Conservation (phyloP, 2,329 filamentous ascomycete species). For the Alternaria tenuissima region DNA sequence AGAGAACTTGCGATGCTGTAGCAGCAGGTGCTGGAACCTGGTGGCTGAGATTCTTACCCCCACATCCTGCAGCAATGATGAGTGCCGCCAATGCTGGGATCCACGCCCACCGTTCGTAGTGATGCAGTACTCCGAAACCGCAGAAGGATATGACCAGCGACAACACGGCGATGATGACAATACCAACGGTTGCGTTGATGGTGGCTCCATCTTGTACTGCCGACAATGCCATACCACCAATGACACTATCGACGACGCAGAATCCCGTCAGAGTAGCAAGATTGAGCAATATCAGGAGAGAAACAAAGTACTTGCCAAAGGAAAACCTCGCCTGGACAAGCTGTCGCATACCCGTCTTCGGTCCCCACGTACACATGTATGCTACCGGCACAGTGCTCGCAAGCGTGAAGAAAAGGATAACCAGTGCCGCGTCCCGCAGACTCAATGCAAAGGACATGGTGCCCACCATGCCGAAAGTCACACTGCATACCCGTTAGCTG, state of each 20-base stretch:
- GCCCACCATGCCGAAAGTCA: conserved; percentile 71
- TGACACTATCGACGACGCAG: conserved; percentile 67
- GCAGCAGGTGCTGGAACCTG: conserved; percentile 57
- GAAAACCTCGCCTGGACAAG: conserved; percentile 71
- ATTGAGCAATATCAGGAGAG: conserved; percentile 68
- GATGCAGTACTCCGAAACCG: conserved; percentile 64
- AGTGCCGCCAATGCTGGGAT: conserved; percentile 65
- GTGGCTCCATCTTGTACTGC: conserved; percentile 45
- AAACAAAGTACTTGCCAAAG: conserved; percentile 65
- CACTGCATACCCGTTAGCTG: conserved; percentile 42
- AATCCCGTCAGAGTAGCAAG: conserved; percentile 71
- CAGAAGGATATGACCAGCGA: conserved; percentile 69
- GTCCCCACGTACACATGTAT: conserved; percentile 66
- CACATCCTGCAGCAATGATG: conserved; percentile 63
- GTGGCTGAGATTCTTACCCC: conserved; percentile 59
- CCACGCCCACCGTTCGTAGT: conserved; percentile 67
- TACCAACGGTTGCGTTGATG: conserved; percentile 64
- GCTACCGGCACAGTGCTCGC: conserved; percentile 63
- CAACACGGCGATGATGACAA: conserved; percentile 67
- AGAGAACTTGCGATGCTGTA: conserved; percentile 59
- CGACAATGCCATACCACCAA: conserved; percentile 62
- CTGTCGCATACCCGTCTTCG: conserved; percentile 70
- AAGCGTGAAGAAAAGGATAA: conserved; percentile 71
- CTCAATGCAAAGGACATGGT: conserved; percentile 64
- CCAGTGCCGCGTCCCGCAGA: conserved; percentile 64